Conservation (phyloP, 2,329 filamentous ascomycete species). For the Trichoderma gracile region DNA sequence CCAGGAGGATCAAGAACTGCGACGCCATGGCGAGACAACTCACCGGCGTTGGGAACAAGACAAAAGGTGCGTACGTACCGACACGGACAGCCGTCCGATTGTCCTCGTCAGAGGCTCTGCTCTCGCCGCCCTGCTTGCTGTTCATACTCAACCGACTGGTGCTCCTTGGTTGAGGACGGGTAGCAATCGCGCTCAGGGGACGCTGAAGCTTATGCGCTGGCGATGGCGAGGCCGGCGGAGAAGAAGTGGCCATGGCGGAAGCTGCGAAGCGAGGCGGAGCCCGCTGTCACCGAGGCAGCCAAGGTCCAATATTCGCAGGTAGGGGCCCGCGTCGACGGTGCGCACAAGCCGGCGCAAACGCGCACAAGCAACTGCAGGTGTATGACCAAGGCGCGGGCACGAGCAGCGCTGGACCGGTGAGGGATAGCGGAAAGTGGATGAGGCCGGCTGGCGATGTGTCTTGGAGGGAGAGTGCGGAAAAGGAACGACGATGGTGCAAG, state of each 20-base stretch:
- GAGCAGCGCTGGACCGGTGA: neutral
- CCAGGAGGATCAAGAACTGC: neutral
- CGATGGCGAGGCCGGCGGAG: constrained; percentile 71
- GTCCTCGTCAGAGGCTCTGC: constrained; percentile 86
- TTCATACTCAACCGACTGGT: constrained; percentile 83
- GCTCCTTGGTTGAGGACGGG: constrained; percentile 67
- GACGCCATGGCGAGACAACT: neutral
- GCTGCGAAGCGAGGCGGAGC: constrained; percentile 28
- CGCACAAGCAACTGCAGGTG: constrained; percentile 21
- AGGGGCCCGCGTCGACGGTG: constrained; percentile 24
- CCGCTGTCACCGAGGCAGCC: constrained; percentile 20
- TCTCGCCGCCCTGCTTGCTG: constrained; percentile 74
- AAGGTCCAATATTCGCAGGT: constrained; percentile 8
- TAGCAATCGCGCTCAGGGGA: constrained; percentile 72
- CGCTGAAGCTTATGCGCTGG: constrained; percentile 60
- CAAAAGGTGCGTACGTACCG: constrained; percentile 65
- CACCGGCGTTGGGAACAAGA: neutral
- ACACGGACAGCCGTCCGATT: constrained; percentile 92
- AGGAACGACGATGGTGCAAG: constrained; percentile 14
- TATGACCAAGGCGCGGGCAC: constrained; percentile 2
- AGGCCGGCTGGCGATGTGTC: neutral
- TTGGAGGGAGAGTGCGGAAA: neutral
- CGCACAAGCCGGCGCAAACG: constrained; percentile 27
- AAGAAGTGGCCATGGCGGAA: constrained; percentile 63
- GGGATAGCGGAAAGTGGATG: neutral